Evolutionary conservation across 1,284 basidiomycete species (phyloP).

Genomic region (Ceratobasidium sp.): DNA sequence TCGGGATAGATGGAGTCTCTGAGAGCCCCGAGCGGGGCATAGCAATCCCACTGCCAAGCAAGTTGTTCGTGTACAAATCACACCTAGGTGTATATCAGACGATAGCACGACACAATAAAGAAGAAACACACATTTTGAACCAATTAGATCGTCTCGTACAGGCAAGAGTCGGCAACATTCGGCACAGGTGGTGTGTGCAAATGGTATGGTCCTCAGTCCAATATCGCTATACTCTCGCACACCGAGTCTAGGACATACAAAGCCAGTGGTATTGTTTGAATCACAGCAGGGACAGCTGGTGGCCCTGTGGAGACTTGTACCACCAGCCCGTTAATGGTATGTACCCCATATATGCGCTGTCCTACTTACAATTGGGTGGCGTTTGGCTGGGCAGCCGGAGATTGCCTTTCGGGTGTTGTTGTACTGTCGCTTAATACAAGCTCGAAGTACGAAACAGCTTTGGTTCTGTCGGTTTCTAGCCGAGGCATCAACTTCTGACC

Average conservation of each 20-base stretch:
- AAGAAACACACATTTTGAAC: conserved; percentile 10
- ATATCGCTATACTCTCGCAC: background rate
- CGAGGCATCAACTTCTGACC: background rate
- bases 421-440: background rate
- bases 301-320: background rate
- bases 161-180: conserved; percentile 18
- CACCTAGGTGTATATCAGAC: background rate
- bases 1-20: background rate
- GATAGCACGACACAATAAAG: background rate
- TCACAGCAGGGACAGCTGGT: conserved; percentile 8
- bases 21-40: conserved; percentile 1
- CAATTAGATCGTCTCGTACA: conserved; percentile 4
- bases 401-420: background rate
- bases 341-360: no score
- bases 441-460: background rate
- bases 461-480: background rate
- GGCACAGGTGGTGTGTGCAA: conserved; percentile 13
- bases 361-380: background rate
- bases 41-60: background rate
- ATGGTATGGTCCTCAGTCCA: background rate
- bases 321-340: no score
- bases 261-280: conserved; percentile 19
- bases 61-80: conserved; percentile 19
- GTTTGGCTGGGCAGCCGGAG: background rate
- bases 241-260: conserved; percentile 1